phyloP scores from a whole-genome alignment of 139 green algal species.

The Trebouxia sp. region DNA sequence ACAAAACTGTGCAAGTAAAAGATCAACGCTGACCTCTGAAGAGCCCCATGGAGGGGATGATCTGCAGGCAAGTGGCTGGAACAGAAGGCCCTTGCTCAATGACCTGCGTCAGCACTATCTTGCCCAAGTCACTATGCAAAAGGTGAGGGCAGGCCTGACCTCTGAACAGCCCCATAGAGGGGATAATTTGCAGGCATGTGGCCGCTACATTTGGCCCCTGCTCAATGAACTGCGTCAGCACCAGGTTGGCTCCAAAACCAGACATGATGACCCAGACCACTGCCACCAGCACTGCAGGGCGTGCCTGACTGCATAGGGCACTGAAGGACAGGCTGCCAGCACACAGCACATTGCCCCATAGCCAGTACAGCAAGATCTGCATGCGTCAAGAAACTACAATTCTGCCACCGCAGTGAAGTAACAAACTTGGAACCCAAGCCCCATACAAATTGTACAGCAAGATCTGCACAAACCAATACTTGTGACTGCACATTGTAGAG shows the following conservation, averaged over 20 bases:
- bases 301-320: conserved; percentile 31
- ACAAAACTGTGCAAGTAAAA: too few species aligned
- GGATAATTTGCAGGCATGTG: conserved; percentile 47
- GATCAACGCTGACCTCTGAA: neutral
- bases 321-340: conserved; percentile 58
- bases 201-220: conserved; percentile 43
- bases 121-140: neutral
- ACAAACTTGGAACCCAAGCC: too few species aligned
- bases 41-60: neutral
- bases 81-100: conserved; percentile 48
- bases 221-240: conserved; percentile 65
- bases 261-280: conserved; percentile 48
- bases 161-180: conserved; percentile 70
- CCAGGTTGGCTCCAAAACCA: conserved; percentile 64
- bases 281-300: conserved; percentile 41
- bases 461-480: too few species aligned
- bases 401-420: too few species aligned
- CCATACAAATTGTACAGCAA: too few species aligned
- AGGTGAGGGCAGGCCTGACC: conserved; percentile 13
- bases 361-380: conserved; percentile 67
- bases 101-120: conserved; percentile 61
- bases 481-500: too few species aligned
- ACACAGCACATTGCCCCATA: conserved; percentile 73
- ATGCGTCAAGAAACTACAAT: too few species aligned
- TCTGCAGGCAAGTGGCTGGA: conserved; percentile 36